phyloP scores from a whole-genome alignment of 177 flowering plant species.

The Vitis hybrid region DNA sequence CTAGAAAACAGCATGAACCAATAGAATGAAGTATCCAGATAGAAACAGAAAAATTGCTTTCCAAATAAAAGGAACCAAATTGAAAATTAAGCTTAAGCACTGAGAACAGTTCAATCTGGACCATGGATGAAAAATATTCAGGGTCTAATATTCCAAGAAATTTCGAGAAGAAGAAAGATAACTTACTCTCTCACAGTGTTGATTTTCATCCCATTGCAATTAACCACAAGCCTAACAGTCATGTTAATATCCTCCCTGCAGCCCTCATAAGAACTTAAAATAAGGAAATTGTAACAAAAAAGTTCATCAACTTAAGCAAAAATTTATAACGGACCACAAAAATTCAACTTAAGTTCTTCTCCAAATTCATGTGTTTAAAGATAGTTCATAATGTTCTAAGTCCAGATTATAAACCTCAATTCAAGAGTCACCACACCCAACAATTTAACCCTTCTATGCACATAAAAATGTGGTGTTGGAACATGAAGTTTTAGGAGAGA shows the following conservation, averaged over 20 bases:
- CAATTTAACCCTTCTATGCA: too few species aligned
- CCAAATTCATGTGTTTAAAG: neutral
- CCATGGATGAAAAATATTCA: neutral
- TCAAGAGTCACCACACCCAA: too few species aligned
- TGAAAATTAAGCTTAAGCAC: neutral
- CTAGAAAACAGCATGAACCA: neutral
- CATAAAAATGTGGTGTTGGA: too few species aligned
- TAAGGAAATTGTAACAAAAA: slow-evolving; percentile 1
- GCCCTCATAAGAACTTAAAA: slow-evolving; percentile 16
- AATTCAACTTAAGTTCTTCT: neutral
- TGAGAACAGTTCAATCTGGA: neutral
- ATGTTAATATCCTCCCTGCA: slow-evolving; percentile 91
- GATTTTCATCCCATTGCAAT: slow-evolving; percentile 84
- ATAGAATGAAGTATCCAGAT: neutral
- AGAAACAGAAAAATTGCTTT: neutral
- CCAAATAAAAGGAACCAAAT: neutral
- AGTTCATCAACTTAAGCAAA: neutral
- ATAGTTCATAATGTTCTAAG: neutral
- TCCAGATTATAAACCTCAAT: too few species aligned
- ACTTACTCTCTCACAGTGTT: slow-evolving; percentile 82
- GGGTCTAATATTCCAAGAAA: neutral
- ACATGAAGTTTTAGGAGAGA: too few species aligned
- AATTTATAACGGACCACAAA: neutral
- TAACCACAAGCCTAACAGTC: slow-evolving; percentile 94
- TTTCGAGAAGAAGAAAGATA: slow-evolving; percentile 2